Evolutionary conservation across 176 grass and related monocot genomes (phyloP), one percentile per base, ranked within the genome.

Genomic region (Bolboschoenus planiculmis): DNA sequence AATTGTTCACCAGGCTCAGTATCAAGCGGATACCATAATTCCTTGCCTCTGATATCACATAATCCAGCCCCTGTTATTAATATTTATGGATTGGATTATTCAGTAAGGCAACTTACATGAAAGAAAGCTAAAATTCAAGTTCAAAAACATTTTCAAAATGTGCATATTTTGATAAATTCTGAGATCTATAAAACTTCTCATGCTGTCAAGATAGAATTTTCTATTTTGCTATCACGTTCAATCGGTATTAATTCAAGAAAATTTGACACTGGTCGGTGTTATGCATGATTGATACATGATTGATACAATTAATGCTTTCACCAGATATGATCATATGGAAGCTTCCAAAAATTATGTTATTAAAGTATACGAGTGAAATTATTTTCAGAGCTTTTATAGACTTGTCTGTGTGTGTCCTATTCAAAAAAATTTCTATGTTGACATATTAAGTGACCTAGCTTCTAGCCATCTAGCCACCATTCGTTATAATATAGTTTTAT

Each of bases 1-100:
- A 90, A 78, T 97, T 97, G 87, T 97, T 97, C 33, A 88, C 78
- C 39, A 97, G 85, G 78, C 87, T 88, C 84, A 97, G 83, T 21
- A 97, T 90, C 30, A 97, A 85, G 81, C 84, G 85, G 9, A 97
- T 46, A 23, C 85, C 82, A 6, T 94, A 79, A 53, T 85, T 88
- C 26, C 64, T 79, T 2, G 92, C 90, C 26, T 94, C 90, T 50
- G 92, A 85, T 20, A 97, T 31, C 83, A 91, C 92, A 35, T 94
- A 97, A 83, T 97, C 95, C 11, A 97, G 87, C 0, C 84, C 95
- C 95, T 97, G 81, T 10, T 23, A 65, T 14, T n/a, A n/a, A n/a
- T n/a, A n/a, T n/a, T n/a, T n/a, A 51, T 55, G 5, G n/a, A 54
- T 44, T 59, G 15, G 33, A 6, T 66, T 16, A 37, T 18, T 63